Percentiles rank a stretch among this genome's conserved stretches.
phyloP scores from a whole-genome alignment of 805 yeast genomes.

The Spathaspora passalidarum region DNA sequence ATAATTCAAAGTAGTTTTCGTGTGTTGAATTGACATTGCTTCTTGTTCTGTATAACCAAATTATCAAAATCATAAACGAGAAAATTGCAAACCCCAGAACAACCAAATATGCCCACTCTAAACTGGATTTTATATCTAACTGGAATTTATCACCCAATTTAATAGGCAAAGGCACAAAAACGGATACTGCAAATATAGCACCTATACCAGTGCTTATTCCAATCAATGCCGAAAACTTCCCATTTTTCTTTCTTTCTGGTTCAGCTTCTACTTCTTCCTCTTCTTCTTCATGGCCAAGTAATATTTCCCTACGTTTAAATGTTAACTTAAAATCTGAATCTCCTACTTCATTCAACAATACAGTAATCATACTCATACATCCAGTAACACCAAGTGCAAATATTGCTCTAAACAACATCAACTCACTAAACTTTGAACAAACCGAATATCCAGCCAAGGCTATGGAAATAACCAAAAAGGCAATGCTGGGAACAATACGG shows the following conservation, averaged over 20 bases:
- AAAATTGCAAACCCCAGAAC: slow-evolving; percentile 44
- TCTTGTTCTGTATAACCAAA: slow-evolving; percentile 42
- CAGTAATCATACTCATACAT: slow-evolving; percentile 57
- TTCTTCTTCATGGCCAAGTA: not conserved
- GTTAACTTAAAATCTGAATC: slow-evolving; percentile 39
- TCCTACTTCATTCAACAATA: slow-evolving; percentile 54
- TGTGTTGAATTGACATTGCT: slow-evolving; percentile 15
- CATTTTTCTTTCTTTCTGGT: slow-evolving; percentile 23
- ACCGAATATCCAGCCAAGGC: slow-evolving; percentile 49
- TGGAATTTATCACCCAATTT: slow-evolving; percentile 38
- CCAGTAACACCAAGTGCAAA: slow-evolving; percentile 62
- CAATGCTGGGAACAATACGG: slow-evolving; percentile 46
- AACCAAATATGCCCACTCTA: slow-evolving; percentile 47
- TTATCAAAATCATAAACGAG: slow-evolving; percentile 36
- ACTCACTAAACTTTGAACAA: slow-evolving; percentile 39
- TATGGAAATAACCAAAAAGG: slow-evolving; percentile 47
- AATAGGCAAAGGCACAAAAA: slow-evolving; percentile 56
- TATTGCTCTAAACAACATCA: slow-evolving; percentile 43
- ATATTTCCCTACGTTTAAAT: slow-evolving; percentile 18
- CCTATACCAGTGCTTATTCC: slow-evolving; percentile 66
- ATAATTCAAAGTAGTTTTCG: slow-evolving; percentile 39
- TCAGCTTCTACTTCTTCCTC: slow-evolving; percentile 16
- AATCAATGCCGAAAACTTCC: slow-evolving; percentile 56
- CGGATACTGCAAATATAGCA: slow-evolving; percentile 59
- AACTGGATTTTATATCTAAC: slow-evolving; percentile 32